A percentile compares a stretch with the other conserved stretches of the same genome.
Evolutionary conservation across 2,329 filamentous ascomycete genomes (phyloP).

Genomic region (Fusarium tanahbumbuense): DNA sequence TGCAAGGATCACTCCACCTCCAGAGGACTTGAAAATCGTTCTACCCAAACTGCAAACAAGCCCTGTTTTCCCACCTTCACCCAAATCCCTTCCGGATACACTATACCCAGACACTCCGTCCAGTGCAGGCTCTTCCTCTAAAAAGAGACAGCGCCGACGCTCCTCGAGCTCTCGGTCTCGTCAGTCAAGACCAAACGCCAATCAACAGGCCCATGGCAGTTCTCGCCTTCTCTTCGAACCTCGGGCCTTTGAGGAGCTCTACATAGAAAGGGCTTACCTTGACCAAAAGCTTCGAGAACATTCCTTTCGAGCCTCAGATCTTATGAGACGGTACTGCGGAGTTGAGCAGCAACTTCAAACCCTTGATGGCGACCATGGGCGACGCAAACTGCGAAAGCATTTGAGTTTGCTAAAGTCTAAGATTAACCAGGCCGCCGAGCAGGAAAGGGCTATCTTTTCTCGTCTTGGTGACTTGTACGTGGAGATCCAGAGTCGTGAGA

Average conservation of each 20-base stretch:
- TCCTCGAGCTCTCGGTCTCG: constrained; percentile 19
- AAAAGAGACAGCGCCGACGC: constrained; percentile 25
- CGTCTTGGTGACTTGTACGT: constrained; percentile 62
- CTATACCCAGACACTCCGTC: constrained; percentile 7
- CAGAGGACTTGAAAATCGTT: constrained; percentile 26
- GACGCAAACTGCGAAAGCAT: constrained; percentile 55
- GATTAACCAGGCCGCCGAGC: constrained; percentile 58
- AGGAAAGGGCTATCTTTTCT: constrained; percentile 59
- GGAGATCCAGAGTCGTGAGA: constrained; percentile 60
- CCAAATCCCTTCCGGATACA: constrained; percentile 14
- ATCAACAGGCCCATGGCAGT: constrained; percentile 9
- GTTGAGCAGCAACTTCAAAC: constrained; percentile 51
- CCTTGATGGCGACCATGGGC: constrained; percentile 41
- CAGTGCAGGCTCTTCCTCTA: not conserved
- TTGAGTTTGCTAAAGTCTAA: constrained; percentile 55
- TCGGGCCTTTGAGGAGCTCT: constrained; percentile 57
- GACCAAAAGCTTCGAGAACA: constrained; percentile 55
- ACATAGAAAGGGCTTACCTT: constrained; percentile 62
- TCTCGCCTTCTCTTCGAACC: constrained; percentile 49
- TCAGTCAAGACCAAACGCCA: constrained; percentile 6
- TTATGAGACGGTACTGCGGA: constrained; percentile 54
- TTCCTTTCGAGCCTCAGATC: constrained; percentile 50
- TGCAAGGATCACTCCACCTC: constrained; percentile 34
- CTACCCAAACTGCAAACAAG: constrained; percentile 17
- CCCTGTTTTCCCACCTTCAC: constrained; percentile 18